A percentile compares a stretch with the other conserved stretches of the same genome.
These are phyloP conservation scores for Trametes meyenii DNA, from an alignment of 768 basidiomycete genomes.

Conservation along the genomic window DNA sequence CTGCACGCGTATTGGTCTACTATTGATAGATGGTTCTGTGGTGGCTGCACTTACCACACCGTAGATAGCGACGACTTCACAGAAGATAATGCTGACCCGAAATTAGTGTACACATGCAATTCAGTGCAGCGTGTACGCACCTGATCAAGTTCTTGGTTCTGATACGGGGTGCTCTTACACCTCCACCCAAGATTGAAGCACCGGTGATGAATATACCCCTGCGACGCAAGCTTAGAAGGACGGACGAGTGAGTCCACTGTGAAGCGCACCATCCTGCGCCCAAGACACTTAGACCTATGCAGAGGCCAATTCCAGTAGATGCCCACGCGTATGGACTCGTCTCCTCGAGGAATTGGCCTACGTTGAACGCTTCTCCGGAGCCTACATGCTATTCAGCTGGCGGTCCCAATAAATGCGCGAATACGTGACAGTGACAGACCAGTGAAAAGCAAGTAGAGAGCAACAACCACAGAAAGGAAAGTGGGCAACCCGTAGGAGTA, in stretches of 20 bases:
- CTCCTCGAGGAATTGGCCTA: conserved; percentile 92
- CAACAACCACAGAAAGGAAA: conserved; percentile 64
- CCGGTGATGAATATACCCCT: conserved; percentile 99
- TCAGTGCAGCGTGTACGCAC: conserved; percentile 42
- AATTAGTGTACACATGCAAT: not conserved
- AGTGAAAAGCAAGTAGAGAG: conserved; percentile 88
- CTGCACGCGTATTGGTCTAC: conserved; percentile 38
- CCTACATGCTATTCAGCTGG: conserved; percentile 43
- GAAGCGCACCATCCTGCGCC: conserved; percentile 89
- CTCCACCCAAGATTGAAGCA: conserved; percentile 94
- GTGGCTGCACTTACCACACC: conserved; percentile 68
- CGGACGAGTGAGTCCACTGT: conserved; percentile 4
- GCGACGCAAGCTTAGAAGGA: not conserved
- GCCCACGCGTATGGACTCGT: conserved; percentile 94
- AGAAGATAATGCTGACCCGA: conserved; percentile 87
- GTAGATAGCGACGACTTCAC: conserved; percentile 99
- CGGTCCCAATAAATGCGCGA: not conserved
- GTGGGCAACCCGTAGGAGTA: conserved; percentile 71
- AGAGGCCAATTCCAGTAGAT: conserved; percentile 86
- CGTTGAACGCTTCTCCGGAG: conserved; percentile 91
- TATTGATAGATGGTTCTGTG: not conserved
- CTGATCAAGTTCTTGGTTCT: conserved; percentile 97
- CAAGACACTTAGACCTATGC: conserved; percentile 89
- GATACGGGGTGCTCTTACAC: conserved; percentile 91
- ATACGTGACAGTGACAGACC: conserved; percentile 48